Evolutionary conservation across 225 moss, liverwort and hornwort species (phyloP).

Genomic region (Pseudisothecium myosuroides): DNA sequence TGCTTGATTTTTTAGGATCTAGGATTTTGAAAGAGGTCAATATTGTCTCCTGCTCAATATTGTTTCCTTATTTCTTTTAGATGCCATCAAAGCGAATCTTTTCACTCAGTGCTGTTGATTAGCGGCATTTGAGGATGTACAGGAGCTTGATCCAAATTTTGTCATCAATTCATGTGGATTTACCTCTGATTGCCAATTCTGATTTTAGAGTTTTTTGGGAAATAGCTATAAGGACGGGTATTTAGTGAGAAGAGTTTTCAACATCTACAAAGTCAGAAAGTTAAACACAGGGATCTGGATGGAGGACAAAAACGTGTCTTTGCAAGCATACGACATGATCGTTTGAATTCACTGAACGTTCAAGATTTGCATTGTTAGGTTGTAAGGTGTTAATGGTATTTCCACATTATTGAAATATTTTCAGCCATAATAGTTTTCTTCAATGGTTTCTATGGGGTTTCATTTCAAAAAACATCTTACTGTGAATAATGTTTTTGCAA

Average conservation of each 20-base stretch:
- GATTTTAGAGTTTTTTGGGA: neutral
- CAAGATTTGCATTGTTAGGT: neutral
- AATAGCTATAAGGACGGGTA: neutral
- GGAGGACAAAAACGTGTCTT: neutral
- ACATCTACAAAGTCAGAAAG: too few species aligned
- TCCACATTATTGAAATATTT: neutral
- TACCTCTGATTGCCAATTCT: neutral
- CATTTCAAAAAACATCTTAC: too few species aligned
- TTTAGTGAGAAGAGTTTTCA: neutral
- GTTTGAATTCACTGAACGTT: neutral
- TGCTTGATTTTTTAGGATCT: neutral
- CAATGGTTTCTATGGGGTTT: neutral
- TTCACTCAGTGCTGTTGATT: neutral
- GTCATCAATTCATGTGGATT: neutral
- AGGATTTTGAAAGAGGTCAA: neutral
- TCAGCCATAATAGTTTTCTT: neutral
- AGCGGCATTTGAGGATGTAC: constrained; percentile 1
- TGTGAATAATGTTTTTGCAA: neutral
- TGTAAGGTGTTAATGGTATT: neutral
- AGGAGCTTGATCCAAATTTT: neutral
- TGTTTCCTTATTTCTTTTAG: neutral
- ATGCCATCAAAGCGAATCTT: neutral
- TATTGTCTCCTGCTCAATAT: neutral
- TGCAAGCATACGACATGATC: neutral
- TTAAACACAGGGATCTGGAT: neutral